Evolutionary conservation across 2,329 filamentous ascomycete genomes (phyloP).

Genomic region (Venturia effusa): DNA sequence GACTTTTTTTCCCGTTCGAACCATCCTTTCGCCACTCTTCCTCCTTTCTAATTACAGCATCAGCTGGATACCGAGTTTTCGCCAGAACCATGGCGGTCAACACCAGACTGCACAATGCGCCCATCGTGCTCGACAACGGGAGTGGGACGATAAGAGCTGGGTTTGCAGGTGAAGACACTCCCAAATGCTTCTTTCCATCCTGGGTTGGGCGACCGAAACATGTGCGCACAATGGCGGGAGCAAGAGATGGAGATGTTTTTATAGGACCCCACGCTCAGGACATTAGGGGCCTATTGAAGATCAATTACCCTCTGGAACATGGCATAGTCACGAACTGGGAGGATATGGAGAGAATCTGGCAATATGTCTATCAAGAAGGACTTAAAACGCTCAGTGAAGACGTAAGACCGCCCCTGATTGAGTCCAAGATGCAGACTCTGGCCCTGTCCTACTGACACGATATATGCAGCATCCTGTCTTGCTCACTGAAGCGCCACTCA

Average conservation of each 20-base stretch:
- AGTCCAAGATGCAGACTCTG: background rate
- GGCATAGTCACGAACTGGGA: constrained; percentile 99
- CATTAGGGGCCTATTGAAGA: constrained; percentile 85
- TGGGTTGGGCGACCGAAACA: constrained; percentile 97
- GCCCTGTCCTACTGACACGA: background rate
- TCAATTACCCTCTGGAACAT: constrained; percentile 89
- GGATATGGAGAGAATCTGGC: constrained; percentile 99
- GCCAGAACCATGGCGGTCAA: constrained; percentile 9
- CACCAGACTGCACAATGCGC: constrained; percentile 82
- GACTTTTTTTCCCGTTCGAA: no score
- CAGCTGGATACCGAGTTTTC: background rate
- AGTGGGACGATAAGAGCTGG: constrained; percentile 95
- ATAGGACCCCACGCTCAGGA: constrained; percentile 90
- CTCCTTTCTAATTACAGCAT: background rate
- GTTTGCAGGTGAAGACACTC: constrained; percentile 90
- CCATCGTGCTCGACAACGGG: constrained; percentile 97
- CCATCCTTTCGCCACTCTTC: background rate
- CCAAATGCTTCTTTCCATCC: constrained; percentile 95
- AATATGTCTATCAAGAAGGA: constrained; percentile 92
- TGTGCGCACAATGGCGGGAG: constrained; percentile 86
- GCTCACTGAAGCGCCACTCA: constrained; percentile 89
- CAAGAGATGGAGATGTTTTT: constrained; percentile 91
- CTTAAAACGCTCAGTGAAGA: constrained; percentile 96
- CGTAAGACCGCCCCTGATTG: constrained; percentile 37
- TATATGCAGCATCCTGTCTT: constrained; percentile 74